Percentiles rank a stretch among this genome's conserved stretches.
phyloP scores from a whole-genome alignment of 176 grass and related monocot genomes.

The Saccharum officinarum region DNA sequence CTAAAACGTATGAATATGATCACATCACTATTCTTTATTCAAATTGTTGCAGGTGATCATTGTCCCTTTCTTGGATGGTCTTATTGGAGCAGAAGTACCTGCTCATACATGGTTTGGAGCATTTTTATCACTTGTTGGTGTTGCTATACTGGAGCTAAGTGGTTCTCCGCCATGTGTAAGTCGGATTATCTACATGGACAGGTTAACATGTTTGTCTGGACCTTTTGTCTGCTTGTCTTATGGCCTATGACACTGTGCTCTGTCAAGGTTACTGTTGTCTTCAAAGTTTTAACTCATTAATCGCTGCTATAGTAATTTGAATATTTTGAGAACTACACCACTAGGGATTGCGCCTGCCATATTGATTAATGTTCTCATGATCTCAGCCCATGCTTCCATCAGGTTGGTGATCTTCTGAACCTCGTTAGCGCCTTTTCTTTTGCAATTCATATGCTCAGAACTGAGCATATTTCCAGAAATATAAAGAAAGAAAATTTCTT shows the following conservation, averaged over 20 bases:
- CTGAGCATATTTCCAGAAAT: slow-evolving; percentile 49
- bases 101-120: slow-evolving; percentile 52
- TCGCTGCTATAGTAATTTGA: not conserved
- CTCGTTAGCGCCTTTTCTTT: slow-evolving; percentile 49
- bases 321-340: not conserved
- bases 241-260: not conserved
- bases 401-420: slow-evolving; percentile 57
- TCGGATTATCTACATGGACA: slow-evolving; percentile 29
- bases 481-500: slow-evolving; percentile 44
- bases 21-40: slow-evolving; percentile 26
- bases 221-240: slow-evolving; percentile 2
- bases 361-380: not conserved
- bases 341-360: not conserved
- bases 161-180: slow-evolving; percentile 65
- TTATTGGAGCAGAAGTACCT: slow-evolving; percentile 53
- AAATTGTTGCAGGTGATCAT: slow-evolving; percentile 53
- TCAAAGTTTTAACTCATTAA: not conserved
- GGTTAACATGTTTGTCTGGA: slow-evolving; percentile 25
- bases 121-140: slow-evolving; percentile 44
- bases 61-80: slow-evolving; percentile 56
- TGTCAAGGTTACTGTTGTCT: not conserved
- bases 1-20: slow-evolving; percentile 16
- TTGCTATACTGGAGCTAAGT: slow-evolving; percentile 55
- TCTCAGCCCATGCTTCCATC: not conserved
- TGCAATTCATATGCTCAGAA: slow-evolving; percentile 61